Evolutionary conservation across 768 basidiomycete species (phyloP).

Genomic region (Cytidiella melzeri): DNA sequence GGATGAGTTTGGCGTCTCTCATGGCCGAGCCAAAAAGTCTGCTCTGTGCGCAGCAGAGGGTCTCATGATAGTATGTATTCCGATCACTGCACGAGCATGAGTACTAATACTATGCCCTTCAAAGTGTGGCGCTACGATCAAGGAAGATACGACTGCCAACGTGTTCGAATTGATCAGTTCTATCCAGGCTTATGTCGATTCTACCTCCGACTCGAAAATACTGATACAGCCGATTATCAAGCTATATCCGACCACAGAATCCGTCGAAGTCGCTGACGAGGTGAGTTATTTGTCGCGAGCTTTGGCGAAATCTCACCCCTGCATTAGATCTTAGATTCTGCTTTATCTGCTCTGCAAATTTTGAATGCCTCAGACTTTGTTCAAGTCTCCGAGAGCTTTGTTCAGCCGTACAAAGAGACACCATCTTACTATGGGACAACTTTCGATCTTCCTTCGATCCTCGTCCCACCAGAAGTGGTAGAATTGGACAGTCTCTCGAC

Average conservation of each 20-base stretch:
- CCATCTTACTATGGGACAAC: constrained; percentile 38
- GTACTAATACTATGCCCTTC: background rate
- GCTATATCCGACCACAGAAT: constrained; percentile 38
- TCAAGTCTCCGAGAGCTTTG: constrained; percentile 49
- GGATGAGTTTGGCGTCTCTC: constrained; percentile 85
- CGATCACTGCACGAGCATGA: background rate
- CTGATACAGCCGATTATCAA: constrained; percentile 58
- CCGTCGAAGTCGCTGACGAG: constrained; percentile 54
- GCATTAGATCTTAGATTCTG: constrained; percentile 66
- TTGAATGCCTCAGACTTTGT: constrained; percentile 59
- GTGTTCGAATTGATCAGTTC: constrained; percentile 64
- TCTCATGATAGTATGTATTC: constrained; percentile 54
- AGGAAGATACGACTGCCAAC: constrained; percentile 50
- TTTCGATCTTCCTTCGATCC: constrained; percentile 68
- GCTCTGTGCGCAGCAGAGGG: constrained; percentile 80
- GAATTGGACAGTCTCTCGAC: constrained; percentile 68
- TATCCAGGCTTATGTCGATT: constrained; percentile 67
- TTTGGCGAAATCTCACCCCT: background rate
- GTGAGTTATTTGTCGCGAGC: constrained; percentile 35
- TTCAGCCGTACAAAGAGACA: constrained; percentile 57
- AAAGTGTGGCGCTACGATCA: constrained; percentile 66
- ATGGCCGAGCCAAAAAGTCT: constrained; percentile 76
- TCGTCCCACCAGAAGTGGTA: constrained; percentile 85
- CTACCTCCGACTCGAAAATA: constrained; percentile 49
- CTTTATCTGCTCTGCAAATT: constrained; percentile 54